Evolutionary conservation across 1,284 basidiomycete species (phyloP).

Genomic region (Wolfiporia cocos): DNA sequence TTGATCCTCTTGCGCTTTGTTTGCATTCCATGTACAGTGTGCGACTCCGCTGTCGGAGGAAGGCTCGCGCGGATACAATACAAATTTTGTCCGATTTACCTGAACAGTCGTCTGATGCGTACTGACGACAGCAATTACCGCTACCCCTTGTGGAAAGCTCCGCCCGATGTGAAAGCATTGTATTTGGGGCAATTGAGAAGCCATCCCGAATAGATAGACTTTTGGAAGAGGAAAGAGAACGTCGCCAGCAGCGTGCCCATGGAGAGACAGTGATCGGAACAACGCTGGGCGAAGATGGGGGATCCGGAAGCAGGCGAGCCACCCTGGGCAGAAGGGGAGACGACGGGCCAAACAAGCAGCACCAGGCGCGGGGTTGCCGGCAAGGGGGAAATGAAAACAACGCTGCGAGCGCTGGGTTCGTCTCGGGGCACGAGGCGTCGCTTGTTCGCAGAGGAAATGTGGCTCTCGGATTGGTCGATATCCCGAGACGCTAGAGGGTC

Average conservation of each 20-base stretch:
- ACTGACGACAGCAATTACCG: background rate
- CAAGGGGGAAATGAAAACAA: constrained; percentile 24
- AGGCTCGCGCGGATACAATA: no score
- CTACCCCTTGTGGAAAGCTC: constrained; percentile 7
- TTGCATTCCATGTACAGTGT: background rate
- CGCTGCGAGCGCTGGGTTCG: constrained; percentile 21
- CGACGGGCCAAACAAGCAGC: constrained; percentile 15
- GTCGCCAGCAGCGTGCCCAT: constrained; percentile 7
- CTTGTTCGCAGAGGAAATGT: constrained; percentile 10
- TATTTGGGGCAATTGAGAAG: background rate
- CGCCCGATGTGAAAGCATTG: constrained; percentile 16
- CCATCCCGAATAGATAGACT: background rate
- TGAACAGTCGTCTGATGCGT: no score
- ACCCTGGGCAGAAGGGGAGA: constrained; percentile 6
- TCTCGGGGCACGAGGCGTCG: constrained; percentile 18
- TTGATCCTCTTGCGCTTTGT: background rate
- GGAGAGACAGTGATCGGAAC: constrained; percentile 13
- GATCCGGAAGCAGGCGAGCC: constrained; percentile 2
- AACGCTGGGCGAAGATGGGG: constrained; percentile 6
- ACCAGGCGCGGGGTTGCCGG: constrained; percentile 12
- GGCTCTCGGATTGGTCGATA: constrained; percentile 11
- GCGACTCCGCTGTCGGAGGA: background rate
- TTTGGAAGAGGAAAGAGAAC: background rate
- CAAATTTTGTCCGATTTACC: no score
- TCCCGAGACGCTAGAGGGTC: constrained; percentile 9